Evolutionary conservation across 768 basidiomycete genomes (phyloP).

Genomic region (Naganishia antarctica): DNA sequence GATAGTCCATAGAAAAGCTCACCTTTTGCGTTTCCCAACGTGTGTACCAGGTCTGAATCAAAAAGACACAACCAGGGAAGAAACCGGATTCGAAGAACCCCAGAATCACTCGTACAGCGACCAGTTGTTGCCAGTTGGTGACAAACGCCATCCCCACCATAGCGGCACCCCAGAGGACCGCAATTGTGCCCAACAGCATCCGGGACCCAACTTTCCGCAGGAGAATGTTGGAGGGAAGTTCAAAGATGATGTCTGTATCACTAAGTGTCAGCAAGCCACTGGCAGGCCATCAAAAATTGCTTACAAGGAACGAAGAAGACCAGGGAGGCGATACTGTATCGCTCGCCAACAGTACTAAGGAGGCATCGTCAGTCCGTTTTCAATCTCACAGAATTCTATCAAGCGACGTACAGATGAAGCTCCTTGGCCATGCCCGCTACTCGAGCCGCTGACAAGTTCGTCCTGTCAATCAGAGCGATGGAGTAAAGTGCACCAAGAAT

Average conservation of each 20-base stretch:
- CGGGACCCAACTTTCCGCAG: slow-evolving; percentile 39
- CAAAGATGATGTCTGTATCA: slow-evolving; percentile 33
- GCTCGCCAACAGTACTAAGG: slow-evolving; percentile 34
- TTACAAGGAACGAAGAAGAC: slow-evolving; percentile 45
- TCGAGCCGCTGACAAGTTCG: slow-evolving; percentile 33
- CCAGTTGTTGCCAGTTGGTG: slow-evolving; percentile 42
- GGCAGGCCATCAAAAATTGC: no score
- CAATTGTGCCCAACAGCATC: slow-evolving; percentile 34
- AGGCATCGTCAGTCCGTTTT: not conserved
- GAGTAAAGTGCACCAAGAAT: slow-evolving; percentile 28
- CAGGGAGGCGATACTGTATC: slow-evolving; percentile 42
- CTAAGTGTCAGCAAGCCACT: not conserved
- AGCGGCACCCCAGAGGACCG: slow-evolving; percentile 39
- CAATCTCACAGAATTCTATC: not conserved
- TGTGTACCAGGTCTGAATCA: slow-evolving; percentile 43
- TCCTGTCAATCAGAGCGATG: slow-evolving; percentile 22
- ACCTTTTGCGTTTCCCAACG: slow-evolving; percentile 40
- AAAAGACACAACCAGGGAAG: slow-evolving; percentile 42
- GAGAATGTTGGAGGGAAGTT: slow-evolving; percentile 44
- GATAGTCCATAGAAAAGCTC: not conserved
- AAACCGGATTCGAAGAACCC: slow-evolving; percentile 43
- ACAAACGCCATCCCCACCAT: slow-evolving; percentile 44
- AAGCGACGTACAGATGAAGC: slow-evolving; percentile 28
- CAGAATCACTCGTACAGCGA: slow-evolving; percentile 39
- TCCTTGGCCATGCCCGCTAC: slow-evolving; percentile 41